A percentile compares a stretch with the other conserved stretches of the same genome.
phyloP scores from a whole-genome alignment of 192 early-diverging fungal species.

The Ramicandelaber brevisporus region DNA sequence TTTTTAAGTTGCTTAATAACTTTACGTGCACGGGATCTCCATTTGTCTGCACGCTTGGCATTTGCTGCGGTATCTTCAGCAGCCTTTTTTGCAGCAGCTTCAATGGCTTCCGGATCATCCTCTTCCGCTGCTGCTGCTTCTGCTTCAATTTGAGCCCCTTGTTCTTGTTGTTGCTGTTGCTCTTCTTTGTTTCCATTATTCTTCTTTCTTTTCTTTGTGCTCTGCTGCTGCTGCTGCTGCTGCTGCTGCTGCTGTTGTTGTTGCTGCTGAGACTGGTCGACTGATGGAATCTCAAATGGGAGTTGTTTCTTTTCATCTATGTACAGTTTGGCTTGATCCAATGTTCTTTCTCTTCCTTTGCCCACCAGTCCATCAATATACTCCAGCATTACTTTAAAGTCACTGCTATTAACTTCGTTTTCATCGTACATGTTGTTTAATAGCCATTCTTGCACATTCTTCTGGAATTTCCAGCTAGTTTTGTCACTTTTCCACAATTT shows the following conservation, averaged over 20 bases:
- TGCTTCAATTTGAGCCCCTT: background rate
- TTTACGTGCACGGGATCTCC: slow-evolving; percentile 6
- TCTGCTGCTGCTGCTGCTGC: background rate
- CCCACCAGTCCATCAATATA: no score
- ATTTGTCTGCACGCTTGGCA: background rate
- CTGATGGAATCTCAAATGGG: no score
- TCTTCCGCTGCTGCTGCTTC: background rate
- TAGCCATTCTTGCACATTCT: no score
- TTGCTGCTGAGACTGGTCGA: no score
- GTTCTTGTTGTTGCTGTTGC: background rate
- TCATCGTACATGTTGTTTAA: no score
- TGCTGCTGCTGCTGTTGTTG: background rate
- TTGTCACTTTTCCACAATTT: no score
- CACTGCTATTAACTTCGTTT: no score
- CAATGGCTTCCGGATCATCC: background rate
- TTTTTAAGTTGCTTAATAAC: slow-evolving; percentile 5
- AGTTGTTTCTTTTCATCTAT: no score
- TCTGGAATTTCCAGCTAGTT: no score
- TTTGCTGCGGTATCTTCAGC: background rate
- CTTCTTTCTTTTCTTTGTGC: background rate
- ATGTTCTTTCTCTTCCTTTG: no score
- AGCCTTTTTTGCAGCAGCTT: background rate
- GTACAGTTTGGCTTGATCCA: no score
- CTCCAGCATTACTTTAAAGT: no score
- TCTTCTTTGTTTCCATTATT: background rate